Base-by-base conservation (phyloP, 2,329 filamentous ascomycete genomes). In the Alternaria sp. region DNA sequence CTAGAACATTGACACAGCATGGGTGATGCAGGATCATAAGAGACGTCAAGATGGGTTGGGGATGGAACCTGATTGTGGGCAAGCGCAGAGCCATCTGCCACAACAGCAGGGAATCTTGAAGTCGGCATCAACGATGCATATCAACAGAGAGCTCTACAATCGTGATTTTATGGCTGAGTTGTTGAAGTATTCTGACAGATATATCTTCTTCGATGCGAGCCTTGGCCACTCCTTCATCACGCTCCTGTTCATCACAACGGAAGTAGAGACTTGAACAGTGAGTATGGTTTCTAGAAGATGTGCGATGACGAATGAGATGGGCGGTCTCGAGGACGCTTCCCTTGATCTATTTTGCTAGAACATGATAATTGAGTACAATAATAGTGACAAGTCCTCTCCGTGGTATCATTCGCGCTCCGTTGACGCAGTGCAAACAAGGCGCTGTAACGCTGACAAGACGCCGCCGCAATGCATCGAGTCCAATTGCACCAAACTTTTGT, bases 401-500 rank as follows among this genome's bases (percentile, higher is more conserved):
- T 53, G 70, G 71, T 74, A 74, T 74, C 67, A 62, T 62, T 63
- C 44, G 64, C 60, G 57, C 28, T 54, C 42, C 43, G 52, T 51
- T 44, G 44, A 64, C 30, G 51, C 61, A 68, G 47, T 43, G 43
- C 54, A 54, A 63, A 59, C 44, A 64, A 46, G 53, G 57, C 34
- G 56, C 43, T 60, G 57, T 42, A 58, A 57, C 47, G 39, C 59
- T 46, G 46, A 49, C 46, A 46, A 22, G 30, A 49, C 24, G 32
- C 51, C 39, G 46, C 9, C 43, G 14, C 42, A 53, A 52, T 54
- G 42, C n/a, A 42, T 43, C 28, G 36, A 26, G 8, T 22, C 38
- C 30, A 47, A 38, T 24, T 30, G 20, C 12, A 34, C 18, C 16
- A 36, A 42, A 26, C 16, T 26, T 18, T 22, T 39, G n/a, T 28